Evolutionary conservation across 192 early-diverging fungal genomes (phyloP), one percentile per base, ranked within the genome.

Genomic region (Entomortierella lignicola): DNA sequence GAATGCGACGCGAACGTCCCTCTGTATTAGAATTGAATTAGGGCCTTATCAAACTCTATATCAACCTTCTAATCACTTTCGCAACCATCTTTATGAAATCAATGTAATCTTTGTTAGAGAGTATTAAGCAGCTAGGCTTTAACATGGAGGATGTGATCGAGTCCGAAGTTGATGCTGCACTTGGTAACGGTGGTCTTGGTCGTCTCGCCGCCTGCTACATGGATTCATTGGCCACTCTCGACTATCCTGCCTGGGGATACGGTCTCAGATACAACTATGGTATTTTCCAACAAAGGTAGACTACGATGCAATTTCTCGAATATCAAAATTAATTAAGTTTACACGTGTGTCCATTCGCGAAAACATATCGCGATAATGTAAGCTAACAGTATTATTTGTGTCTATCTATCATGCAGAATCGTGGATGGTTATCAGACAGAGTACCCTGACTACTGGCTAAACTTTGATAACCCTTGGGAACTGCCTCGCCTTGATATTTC

Each of bases 231-330:
- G 96, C 98, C 32, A 94, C 95, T 60, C 81, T 94, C 25, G 92
- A 98, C 81, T 95, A 95, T 65, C 97, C 98, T 25, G 95, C 92
- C 32, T 96, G 97, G 95, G 94, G 98, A 65, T 99, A 99, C 64
- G 98, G 98, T 54, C 92, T 99, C 63, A 91, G 98, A 41, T 99
- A 98, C 88, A 94, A 91, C 59, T 99, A 99, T 83, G 98, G 98
- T 79, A 98, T 99, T 86, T 99, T 99, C 88, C 92, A 99, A 84
- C 98, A 99, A 84, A 88, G 91, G 82, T 83, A 37, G 5, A 37
- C 10, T 37, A 7, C 34, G 34, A 7, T n/a, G n/a, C n/a, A n/a
- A n/a, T n/a, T n/a, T n/a, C n/a, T n/a, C n/a, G n/a, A n/a, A n/a
- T n/a, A 7, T 37, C 4, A 7, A 37, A 37, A 7, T 37, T 10